Conservation (phyloP, 352 stramenopile species). For the Peronospora destructor region DNA sequence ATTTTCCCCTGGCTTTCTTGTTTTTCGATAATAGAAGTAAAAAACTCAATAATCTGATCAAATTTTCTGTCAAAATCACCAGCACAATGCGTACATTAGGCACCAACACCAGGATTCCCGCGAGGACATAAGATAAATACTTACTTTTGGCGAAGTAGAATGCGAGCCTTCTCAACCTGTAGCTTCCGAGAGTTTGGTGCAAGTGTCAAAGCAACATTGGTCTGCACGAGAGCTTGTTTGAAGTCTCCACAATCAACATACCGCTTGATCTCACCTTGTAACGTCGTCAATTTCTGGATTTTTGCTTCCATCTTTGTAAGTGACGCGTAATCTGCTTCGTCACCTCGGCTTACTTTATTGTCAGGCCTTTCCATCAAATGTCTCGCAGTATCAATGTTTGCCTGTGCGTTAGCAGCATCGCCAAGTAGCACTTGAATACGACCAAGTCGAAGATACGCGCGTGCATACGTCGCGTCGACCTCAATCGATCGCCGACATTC, state of each 20-base stretch:
- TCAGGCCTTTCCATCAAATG: slow-evolving; percentile 28
- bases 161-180: slow-evolving; percentile 54
- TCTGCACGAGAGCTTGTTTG: slow-evolving; percentile 36
- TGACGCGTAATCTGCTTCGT: slow-evolving; percentile 34
- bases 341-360: slow-evolving; percentile 15
- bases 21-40: slow-evolving; percentile 43
- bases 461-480: slow-evolving; percentile 57
- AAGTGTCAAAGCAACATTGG: slow-evolving; percentile 45
- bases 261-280: slow-evolving; percentile 57
- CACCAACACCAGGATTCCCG: neutral
- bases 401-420: slow-evolving; percentile 44
- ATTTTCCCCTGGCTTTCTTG: slow-evolving; percentile 13
- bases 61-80: slow-evolving; percentile 41
- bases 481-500: slow-evolving; percentile 64
- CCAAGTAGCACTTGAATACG: slow-evolving; percentile 69
- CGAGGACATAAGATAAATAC: slow-evolving; percentile 9
- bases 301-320: slow-evolving; percentile 51
- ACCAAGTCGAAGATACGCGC: slow-evolving; percentile 59
- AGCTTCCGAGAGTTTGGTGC: slow-evolving; percentile 46
- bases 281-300: slow-evolving; percentile 39
- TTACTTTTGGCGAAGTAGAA: slow-evolving; percentile 65
- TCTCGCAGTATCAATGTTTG: slow-evolving; percentile 42
- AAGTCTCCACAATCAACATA: slow-evolving; percentile 43
- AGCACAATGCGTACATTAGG: slow-evolving; percentile 2
- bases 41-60: slow-evolving; percentile 42